Percentiles rank a stretch among this genome's conserved stretches.
Evolutionary conservation across 805 yeast genomes (phyloP).

Genomic region (Metschnikowia kunwiensis): DNA sequence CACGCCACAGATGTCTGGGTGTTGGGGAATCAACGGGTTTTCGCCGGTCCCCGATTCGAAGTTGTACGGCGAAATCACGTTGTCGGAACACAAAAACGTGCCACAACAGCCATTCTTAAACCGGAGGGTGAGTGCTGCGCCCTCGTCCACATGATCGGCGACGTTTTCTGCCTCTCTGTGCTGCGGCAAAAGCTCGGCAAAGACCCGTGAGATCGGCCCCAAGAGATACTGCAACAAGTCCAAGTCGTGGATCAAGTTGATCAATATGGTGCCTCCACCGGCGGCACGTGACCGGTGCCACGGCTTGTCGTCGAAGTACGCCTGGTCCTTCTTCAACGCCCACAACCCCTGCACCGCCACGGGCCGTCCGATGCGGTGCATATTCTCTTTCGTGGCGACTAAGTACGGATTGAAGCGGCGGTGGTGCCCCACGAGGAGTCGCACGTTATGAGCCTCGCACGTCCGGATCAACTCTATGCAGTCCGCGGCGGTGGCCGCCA

Average conservation of each 20-base stretch:
- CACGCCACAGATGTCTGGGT: constrained; percentile 30
- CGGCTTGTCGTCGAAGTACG: constrained; percentile 34
- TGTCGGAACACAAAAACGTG: constrained; percentile 42
- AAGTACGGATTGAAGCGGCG: constrained; percentile 43
- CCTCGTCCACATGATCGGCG: constrained; percentile 36
- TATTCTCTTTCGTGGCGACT: constrained; percentile 34
- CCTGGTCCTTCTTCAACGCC: constrained; percentile 35
- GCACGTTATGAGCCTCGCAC: constrained; percentile 25
- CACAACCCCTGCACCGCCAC: constrained; percentile 42
- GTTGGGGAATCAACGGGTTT: constrained; percentile 39
- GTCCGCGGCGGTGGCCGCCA: constrained; percentile 34
- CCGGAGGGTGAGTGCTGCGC: constrained; percentile 38
- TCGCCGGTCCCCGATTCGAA: constrained; percentile 45
- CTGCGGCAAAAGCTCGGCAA: constrained; percentile 35
- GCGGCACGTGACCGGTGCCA: constrained; percentile 35
- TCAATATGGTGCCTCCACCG: constrained; percentile 42
- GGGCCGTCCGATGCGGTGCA: constrained; percentile 29
- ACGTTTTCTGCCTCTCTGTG: constrained; percentile 24
- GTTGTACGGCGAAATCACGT: constrained; percentile 38
- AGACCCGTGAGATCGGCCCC: constrained; percentile 39
- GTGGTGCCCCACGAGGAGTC: constrained; percentile 41
- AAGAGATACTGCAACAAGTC: constrained; percentile 40
- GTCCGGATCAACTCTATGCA: constrained; percentile 31
- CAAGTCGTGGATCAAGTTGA: constrained; percentile 41
- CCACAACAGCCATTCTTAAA: constrained; percentile 40